Conservation (phyloP, 2,329 filamentous ascomycete genomes). For the Calonectria ilicicola region DNA sequence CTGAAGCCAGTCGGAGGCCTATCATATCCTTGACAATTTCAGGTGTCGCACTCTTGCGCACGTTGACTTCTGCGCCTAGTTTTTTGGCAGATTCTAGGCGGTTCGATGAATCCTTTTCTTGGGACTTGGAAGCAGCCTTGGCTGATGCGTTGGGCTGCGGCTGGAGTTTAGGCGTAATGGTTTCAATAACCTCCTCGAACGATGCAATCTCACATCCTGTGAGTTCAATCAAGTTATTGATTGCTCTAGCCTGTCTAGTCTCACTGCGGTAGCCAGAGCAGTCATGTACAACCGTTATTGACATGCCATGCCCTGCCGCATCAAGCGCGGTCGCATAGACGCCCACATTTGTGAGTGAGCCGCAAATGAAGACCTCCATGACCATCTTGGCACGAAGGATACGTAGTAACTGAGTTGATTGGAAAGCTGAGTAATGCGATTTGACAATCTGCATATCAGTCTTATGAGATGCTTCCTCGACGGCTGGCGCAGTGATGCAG, state of each 20-base stretch:
- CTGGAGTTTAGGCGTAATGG: slow-evolving; percentile 32
- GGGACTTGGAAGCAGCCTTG: slow-evolving; percentile 10
- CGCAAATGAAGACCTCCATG: slow-evolving; percentile 90
- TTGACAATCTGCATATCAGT: slow-evolving; percentile 71
- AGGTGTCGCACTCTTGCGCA: slow-evolving; percentile 39
- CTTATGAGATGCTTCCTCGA: slow-evolving; percentile 59
- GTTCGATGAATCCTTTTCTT: slow-evolving; percentile 22
- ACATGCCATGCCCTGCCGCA: slow-evolving; percentile 86
- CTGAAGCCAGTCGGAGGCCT: slow-evolving; percentile 45
- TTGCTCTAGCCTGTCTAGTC: slow-evolving; percentile 75
- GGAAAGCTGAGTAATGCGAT: slow-evolving; percentile 89
- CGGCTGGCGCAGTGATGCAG: slow-evolving; percentile 55
- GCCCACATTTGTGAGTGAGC: slow-evolving; percentile 86
- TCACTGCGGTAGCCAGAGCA: slow-evolving; percentile 85
- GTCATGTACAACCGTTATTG: slow-evolving; percentile 89
- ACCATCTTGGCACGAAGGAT: slow-evolving; percentile 87
- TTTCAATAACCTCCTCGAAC: slow-evolving; percentile 67
- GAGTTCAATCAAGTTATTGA: slow-evolving; percentile 78
- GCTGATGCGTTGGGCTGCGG: neutral
- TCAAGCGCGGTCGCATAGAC: slow-evolving; percentile 93
- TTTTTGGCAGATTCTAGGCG: slow-evolving; percentile 22
- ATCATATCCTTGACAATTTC: slow-evolving; percentile 49
- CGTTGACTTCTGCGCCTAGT: slow-evolving; percentile 18
- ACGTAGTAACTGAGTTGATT: slow-evolving; percentile 77
- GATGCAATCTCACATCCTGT: slow-evolving; percentile 78